These are phyloP conservation scores for Ceratocystis cubensis DNA, from an alignment of 2,329 filamentous ascomycete species.

Conservation along the genomic window DNA sequence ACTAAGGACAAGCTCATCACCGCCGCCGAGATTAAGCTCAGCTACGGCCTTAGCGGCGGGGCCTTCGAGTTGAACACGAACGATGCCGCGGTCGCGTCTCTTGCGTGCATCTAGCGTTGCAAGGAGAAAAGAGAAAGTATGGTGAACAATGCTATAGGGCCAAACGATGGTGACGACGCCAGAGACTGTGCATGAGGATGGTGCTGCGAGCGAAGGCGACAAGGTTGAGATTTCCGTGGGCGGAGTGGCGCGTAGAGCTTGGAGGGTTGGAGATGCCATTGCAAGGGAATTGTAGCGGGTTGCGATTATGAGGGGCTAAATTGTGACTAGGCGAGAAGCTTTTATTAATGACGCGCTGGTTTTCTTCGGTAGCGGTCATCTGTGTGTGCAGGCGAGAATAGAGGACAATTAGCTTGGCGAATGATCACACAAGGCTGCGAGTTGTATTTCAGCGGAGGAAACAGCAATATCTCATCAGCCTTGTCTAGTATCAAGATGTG, in stretches of 20 bases:
- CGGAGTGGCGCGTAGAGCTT: slow-evolving; percentile 26
- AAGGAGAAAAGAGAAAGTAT: slow-evolving; percentile 63
- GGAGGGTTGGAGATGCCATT: slow-evolving; percentile 11
- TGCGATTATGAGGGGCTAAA: not conserved
- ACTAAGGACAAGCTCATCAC: slow-evolving; percentile 59
- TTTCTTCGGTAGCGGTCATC: not conserved
- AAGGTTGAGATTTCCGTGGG: slow-evolving; percentile 45
- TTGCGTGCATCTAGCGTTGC: slow-evolving; percentile 75
- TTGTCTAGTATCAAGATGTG: not conserved
- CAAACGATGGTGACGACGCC: slow-evolving; percentile 76
- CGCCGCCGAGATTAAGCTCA: slow-evolving; percentile 57
- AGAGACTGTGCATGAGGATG: slow-evolving; percentile 39
- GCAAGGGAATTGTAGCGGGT: not conserved
- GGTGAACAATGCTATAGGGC: slow-evolving; percentile 73
- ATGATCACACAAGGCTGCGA: not conserved
- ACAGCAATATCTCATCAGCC: not conserved
- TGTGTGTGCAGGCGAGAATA: not conserved
- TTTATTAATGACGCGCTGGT: not conserved
- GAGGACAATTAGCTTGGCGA: not conserved
- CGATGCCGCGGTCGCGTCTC: slow-evolving; percentile 63
- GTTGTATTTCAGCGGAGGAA: not conserved
- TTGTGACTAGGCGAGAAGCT: not conserved
- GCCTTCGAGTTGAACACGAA: slow-evolving; percentile 63
- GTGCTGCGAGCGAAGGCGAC: slow-evolving; percentile 35
- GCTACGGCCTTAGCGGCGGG: slow-evolving; percentile 57